Conservation (phyloP, 306 rosid genomes). For the Prunus salicina region DNA sequence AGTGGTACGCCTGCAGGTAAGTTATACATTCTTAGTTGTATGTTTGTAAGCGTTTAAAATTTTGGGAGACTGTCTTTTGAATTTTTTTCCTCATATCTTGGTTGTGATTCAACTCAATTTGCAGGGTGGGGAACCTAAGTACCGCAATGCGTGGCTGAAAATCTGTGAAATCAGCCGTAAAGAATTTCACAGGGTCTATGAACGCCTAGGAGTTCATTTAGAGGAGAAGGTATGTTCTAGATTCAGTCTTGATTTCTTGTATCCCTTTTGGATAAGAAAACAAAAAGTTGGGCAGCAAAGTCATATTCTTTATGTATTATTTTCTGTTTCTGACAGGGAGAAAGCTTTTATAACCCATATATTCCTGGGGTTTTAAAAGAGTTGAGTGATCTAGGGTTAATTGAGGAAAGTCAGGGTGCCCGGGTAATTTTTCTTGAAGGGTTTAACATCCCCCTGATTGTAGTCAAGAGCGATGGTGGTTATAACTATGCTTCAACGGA, state of each 20-base stretch:
- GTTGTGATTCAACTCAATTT: conserved; percentile 9
- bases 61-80: background rate
- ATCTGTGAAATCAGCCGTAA: conserved; percentile 87
- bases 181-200: conserved; percentile 81
- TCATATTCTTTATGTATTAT: background rate
- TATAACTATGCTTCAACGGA: conserved; percentile 94
- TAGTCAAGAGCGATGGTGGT: conserved; percentile 97
- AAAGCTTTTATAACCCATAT: conserved; percentile 86
- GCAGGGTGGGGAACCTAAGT: conserved; percentile 74
- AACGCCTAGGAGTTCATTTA: conserved; percentile 70
- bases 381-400: conserved; percentile 54
- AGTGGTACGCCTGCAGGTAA: conserved; percentile 88
- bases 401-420: conserved; percentile 86
- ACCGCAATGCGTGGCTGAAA: conserved; percentile 74
- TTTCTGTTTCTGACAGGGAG: conserved; percentile 66
- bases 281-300: background rate
- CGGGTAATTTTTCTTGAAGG: conserved; percentile 77
- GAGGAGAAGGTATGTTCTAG: conserved; percentile 69
- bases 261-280: background rate
- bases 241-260: background rate
- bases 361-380: conserved; percentile 73
- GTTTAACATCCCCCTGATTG: conserved; percentile 77
- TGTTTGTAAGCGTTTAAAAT: background rate
- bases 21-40: conserved; percentile 4
- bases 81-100: background rate